Evolutionary conservation across 2,329 filamentous ascomycete species (phyloP), one percentile per base, ranked within the genome.

Genomic region (Microthyrium microscopicum): DNA sequence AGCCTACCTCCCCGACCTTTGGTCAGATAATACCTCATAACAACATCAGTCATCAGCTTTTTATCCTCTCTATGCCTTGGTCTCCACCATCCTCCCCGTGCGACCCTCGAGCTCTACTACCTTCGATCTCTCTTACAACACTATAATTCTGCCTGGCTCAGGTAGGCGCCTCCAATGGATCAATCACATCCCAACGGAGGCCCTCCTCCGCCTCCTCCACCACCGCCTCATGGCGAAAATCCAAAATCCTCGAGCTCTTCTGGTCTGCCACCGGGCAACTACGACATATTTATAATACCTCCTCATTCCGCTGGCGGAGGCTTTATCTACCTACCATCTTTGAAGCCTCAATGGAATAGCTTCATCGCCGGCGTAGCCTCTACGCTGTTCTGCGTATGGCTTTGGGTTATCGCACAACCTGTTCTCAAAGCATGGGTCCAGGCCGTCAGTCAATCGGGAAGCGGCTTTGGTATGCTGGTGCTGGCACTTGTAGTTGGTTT

Each of bases 281-380:
- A 93, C 57, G 87, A 95, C 61, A 92, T 95, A 51, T 94, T 94
- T 60, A 78, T 94, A 52, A 85, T 95, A 48, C 87, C 87, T 5
- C 82, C 85, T 29, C 84, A 93, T 54, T 87, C 84, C 8, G 69
- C 85, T 5, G 87, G 87, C 34, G 73, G 75, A 0, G 87, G 87
- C 21, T 94, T 94, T 55, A 63, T 95, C 19, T 94, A 95, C 54
- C 70, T 95, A n/a, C 87, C 87, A 0, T 93, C 85, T 0, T 56
- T 95, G 40, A 70, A 77, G 49, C 78, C 82, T 15, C 81, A 89
- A 48, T 67, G 77, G 47, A 93, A 93, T 55, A 92, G 82, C 57
- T 95, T 94, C 54, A 67, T 84, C 16, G 84, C 85, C 3, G 87
- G 87, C 19, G 83, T 84, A 45, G 78, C 74, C 26, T 77, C 72